Evolutionary conservation across 148 eudicot species (phyloP), one percentile per base, ranked within the genome.

Genomic region (Simmondsia chinensis): DNA sequence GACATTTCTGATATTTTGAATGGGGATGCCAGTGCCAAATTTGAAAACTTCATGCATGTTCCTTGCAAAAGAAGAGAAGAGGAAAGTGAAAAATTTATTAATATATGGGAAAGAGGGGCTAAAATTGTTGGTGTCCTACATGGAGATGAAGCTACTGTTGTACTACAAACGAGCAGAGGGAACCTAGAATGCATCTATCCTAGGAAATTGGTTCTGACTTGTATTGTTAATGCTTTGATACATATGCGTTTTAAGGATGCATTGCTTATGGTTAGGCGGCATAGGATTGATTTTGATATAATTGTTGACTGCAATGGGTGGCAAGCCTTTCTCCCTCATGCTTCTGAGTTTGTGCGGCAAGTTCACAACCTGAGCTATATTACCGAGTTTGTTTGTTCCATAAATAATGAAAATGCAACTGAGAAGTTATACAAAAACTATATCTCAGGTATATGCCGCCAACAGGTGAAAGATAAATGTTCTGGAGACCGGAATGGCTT

Each of bases 21-120:
- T 52, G 89, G 75, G 33, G 53, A 63, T 50, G 58, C 79, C 24
- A 70, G 60, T 37, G 46, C 34, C 30, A 76, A 85, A 51, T 85
- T 82, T 66, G 86, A 73, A 46, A 85, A 77, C 54, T 85, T 85
- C 51, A 43, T 72, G 54, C 74, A 80, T 40, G 70, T 68, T 65
- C 53, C 69, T 41, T 72, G 52, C 57, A 82, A 73, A 57, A 74
- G 58, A 61, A 68, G 67, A 43, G 83, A 57, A 40, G 84, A 80
- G 65, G 82, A 85, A 41, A 57, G 56, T 40, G 79, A 20, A 59
- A 72, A 33, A 25, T 85, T 32, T 31, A 79, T 79, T 7, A 70
- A 68, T 48, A 39, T 91, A 46, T 91, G 99, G 99, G 99, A 91
- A 65, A 86, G 78, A 47, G 88, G 99, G 50, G 80, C 99, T 44